Conservation (phyloP, 805 yeast species). For the Ogataea philodendri region DNA sequence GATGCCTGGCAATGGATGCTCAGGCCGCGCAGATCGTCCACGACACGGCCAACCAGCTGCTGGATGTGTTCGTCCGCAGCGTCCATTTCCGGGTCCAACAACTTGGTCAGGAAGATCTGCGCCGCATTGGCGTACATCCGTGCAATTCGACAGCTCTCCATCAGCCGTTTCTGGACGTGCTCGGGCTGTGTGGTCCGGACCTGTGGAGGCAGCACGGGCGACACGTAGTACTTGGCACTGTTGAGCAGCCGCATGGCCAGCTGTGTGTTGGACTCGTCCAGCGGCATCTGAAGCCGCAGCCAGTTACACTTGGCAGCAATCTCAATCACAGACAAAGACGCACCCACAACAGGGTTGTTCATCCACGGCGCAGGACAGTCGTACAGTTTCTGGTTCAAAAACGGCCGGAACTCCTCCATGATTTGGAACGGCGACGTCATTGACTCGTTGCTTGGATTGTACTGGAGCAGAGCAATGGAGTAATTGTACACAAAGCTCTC, state of each 20-base stretch:
- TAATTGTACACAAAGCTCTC: constrained; percentile 46
- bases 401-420: constrained; percentile 32
- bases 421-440: constrained; percentile 42
- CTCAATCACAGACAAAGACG: constrained; percentile 37
- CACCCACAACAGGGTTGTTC: constrained; percentile 41
- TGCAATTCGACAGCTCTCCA: constrained; percentile 7
- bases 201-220: too few relatives aligned
- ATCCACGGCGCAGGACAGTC: constrained; percentile 35
- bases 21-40: constrained; percentile 8
- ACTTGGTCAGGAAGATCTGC: constrained; percentile 7
- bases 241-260: too few relatives aligned
- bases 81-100: constrained; percentile 9
- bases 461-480: constrained; percentile 34
- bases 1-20: constrained; percentile 15
- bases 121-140: constrained; percentile 11
- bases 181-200: constrained; percentile 15
- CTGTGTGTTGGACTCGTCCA: too few relatives aligned
- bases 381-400: constrained; percentile 36
- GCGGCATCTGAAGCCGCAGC: constrained; percentile 27
- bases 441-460: constrained; percentile 28
- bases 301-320: constrained; percentile 36
- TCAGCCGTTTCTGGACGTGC: constrained; percentile 10
- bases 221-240: not conserved
- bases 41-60: constrained; percentile 1
- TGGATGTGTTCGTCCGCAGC: constrained; percentile 9